Evolutionary conservation across 495 filamentous ascomycete species (phyloP).

Genomic region (Clohesyomyces aquaticus): DNA sequence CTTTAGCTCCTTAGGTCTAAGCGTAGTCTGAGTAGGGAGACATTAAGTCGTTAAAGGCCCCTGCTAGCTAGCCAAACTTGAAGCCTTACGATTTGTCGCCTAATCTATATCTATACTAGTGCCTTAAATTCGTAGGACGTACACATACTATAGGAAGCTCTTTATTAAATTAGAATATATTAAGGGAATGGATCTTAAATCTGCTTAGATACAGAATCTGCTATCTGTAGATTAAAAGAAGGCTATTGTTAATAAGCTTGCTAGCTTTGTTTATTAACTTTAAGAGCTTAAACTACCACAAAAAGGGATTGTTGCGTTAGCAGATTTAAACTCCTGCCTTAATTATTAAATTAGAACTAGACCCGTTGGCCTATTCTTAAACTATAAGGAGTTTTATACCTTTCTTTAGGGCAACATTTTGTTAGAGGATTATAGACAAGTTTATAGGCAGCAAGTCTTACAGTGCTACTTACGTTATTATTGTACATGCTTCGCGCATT

Average conservation of each 20-base stretch:
- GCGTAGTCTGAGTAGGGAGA: too few species aligned
- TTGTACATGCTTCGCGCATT: constrained; percentile 7
- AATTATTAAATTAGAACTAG: constrained; percentile 9
- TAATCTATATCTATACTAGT: not conserved
- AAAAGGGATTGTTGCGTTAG: constrained; percentile 10
- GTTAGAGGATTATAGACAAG: constrained; percentile 3
- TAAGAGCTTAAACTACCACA: constrained; percentile 8
- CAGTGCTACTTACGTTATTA: constrained; percentile 5
- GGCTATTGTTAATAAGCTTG: constrained; percentile 5
- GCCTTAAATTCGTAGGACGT: not conserved
- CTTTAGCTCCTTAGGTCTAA: too few species aligned
- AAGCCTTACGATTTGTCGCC: not conserved
- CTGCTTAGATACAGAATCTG: not conserved
- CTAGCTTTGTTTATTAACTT: constrained; percentile 5
- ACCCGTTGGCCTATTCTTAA: constrained; percentile 7
- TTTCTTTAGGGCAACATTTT: constrained; percentile 1
- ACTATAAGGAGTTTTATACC: constrained; percentile 2
- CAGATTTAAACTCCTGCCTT: constrained; percentile 4
- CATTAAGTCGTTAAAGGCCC: too few species aligned
- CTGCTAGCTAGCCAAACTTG: too few species aligned
- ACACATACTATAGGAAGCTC: not conserved
- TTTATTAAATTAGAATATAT: not conserved
- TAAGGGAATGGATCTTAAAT: not conserved
- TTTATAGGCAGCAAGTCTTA: constrained; percentile 9
- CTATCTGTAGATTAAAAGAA: not conserved